Conservation (phyloP, 345 rosid genomes). For the Brassica carinata region DNA sequence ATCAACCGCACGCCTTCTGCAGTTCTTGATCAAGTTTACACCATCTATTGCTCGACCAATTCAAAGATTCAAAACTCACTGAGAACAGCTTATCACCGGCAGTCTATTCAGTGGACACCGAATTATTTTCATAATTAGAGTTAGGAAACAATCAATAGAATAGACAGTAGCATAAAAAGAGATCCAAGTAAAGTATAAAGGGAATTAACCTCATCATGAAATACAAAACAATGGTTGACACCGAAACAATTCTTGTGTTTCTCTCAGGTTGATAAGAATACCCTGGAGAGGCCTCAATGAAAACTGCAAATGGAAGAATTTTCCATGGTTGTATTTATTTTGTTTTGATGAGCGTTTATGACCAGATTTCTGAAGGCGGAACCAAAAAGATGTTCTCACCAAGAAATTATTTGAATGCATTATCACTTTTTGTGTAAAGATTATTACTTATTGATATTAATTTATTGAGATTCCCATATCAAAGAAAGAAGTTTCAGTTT, state of each 20-base stretch:
- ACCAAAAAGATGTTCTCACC: not conserved
- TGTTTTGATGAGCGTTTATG: not conserved
- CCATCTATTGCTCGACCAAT: not conserved
- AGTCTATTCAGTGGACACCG: not conserved
- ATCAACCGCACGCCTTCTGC: too few relatives aligned
- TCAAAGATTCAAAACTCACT: not conserved
- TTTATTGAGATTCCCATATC: not conserved
- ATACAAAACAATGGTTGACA: not conserved
- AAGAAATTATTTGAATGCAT: not conserved
- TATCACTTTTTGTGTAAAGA: not conserved
- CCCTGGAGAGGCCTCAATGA: not conserved
- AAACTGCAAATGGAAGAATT: not conserved
- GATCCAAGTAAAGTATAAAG: not conserved
- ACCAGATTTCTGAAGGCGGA: not conserved
- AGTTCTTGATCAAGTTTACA: too few relatives aligned
- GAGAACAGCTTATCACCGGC: not conserved
- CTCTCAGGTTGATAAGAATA: not conserved
- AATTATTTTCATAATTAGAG: not conserved
- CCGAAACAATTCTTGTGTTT: not conserved
- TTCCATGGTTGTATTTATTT: not conserved
- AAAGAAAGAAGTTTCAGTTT: not conserved
- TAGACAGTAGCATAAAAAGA: not conserved
- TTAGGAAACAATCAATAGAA: not conserved
- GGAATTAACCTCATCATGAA: not conserved
- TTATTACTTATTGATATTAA: not conserved